Evolutionary conservation across 805 yeast species (phyloP), one percentile per base, ranked within the genome.

Genomic region (Starmerella bacillaris): DNA sequence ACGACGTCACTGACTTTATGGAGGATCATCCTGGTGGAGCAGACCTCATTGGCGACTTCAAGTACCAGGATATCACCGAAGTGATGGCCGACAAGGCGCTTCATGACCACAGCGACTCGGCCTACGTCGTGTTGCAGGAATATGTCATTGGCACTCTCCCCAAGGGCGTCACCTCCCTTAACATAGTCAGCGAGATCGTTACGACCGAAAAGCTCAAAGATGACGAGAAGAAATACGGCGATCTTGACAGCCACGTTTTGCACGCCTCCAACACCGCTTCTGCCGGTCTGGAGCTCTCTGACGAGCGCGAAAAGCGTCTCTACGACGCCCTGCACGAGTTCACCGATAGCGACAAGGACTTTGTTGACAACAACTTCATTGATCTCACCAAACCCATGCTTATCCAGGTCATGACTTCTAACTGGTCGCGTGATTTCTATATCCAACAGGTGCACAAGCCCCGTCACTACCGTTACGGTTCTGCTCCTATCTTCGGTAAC

Each of bases 391-490:
- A 70, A 54, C 92, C 98, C 1, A 63, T 89, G 47, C 59, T 89
- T 29, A 51, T 70, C 56, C 98, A 89, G 61, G 79, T 89, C 31
- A 58, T 82, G 37, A 64, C 68, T 41, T 72, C 83, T 28, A 65
- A 68, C 24, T 89, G 83, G 64, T 53, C 78, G 28, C 86, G 79
- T 54, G 92, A 80, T 29, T 86, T 89, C 51, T 89, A 89, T 56
- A 64, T 89, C 51, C 94, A 83, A 54, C 95, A 89, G 59, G 89
- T 89, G 29, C 98, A 89, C 57, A 73, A 95, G 58, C 98, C 98
- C 36, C 74, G 98, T 54, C 98, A 89, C 57, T 89, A 84, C 54
- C 96, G 96, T 45, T 74, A 83, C 54, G 95, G 94, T 8, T 80
- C 94, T 3, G 98, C 98, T 9, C 94, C 84, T 5, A 55, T 89